phyloP scores from a whole-genome alignment of 768 basidiomycete species.

The Trametes villosa region DNA sequence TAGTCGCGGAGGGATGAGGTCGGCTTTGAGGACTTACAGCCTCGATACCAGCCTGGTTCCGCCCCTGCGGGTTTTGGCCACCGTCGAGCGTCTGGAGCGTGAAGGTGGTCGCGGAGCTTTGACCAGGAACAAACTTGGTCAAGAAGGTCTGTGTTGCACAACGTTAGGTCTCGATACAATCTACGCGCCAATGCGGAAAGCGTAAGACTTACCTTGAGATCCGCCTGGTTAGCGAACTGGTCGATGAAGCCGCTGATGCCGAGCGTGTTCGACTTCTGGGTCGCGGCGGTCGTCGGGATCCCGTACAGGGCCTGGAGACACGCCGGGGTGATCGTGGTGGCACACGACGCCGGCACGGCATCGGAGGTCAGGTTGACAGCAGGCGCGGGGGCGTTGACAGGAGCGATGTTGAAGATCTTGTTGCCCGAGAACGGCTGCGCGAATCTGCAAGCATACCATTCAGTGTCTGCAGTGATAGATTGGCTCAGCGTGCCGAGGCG shows the following conservation, averaged over 20 bases:
- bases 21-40: constrained; percentile 49
- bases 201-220: constrained; percentile 32
- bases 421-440: constrained; percentile 22
- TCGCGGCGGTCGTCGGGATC: constrained; percentile 40
- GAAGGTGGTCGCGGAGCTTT: constrained; percentile 30
- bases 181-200: not conserved
- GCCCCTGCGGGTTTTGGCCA: constrained; percentile 32
- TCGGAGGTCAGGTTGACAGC: constrained; percentile 28
- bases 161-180: constrained; percentile 38
- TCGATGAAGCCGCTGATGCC: constrained; percentile 39
- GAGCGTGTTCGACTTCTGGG: constrained; percentile 29
- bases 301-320: constrained; percentile 41
- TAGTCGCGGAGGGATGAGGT: not conserved
- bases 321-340: constrained; percentile 31
- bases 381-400: constrained; percentile 3
- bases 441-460: constrained; percentile 40
- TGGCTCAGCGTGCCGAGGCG: too few relatives aligned
- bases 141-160: constrained; percentile 38
- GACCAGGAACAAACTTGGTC: constrained; percentile 28
- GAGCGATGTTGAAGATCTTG: constrained; percentile 28
- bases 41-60: constrained; percentile 32
- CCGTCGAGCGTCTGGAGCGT: constrained; percentile 35
- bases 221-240: constrained; percentile 36
- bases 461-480: too few relatives aligned
- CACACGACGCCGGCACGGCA: constrained; percentile 33